Conservation (phyloP, 2,329 filamentous ascomycete genomes). For the Penicillium italicum region DNA sequence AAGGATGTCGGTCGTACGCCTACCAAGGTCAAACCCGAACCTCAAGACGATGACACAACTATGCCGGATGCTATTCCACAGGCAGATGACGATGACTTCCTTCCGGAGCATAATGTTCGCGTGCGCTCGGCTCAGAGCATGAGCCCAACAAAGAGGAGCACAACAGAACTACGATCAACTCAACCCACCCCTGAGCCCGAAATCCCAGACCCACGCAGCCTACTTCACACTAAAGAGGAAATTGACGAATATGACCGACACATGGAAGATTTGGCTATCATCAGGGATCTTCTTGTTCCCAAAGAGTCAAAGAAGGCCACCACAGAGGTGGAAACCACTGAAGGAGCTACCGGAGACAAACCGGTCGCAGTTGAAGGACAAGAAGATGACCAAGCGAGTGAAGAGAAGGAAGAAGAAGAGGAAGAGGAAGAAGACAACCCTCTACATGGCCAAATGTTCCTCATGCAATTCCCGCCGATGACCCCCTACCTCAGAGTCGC, state of each 20-base stretch:
- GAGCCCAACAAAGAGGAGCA: slow-evolving; percentile 18
- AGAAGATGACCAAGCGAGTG: slow-evolving; percentile 12
- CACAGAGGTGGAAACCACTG: slow-evolving; percentile 5
- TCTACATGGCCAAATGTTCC: slow-evolving; percentile 55
- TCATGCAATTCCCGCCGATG: slow-evolving; percentile 62
- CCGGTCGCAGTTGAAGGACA: slow-evolving; percentile 13
- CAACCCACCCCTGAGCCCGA: slow-evolving; percentile 24
- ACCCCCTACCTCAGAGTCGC: slow-evolving; percentile 54
- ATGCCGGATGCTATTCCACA: slow-evolving; percentile 36
- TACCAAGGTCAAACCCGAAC: slow-evolving; percentile 51
- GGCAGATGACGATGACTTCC: slow-evolving; percentile 32
- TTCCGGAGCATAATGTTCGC: slow-evolving; percentile 35
- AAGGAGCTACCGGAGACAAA: slow-evolving; percentile 13
- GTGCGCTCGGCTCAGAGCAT: slow-evolving; percentile 24
- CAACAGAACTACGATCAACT: slow-evolving; percentile 13
- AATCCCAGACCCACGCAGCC: slow-evolving; percentile 23
- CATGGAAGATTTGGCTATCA: slow-evolving; percentile 37
- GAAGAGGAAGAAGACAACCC: slow-evolving; percentile 28
- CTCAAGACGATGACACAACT: slow-evolving; percentile 46
- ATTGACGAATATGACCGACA: slow-evolving; percentile 44
- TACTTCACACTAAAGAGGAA: slow-evolving; percentile 42
- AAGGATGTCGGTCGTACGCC: slow-evolving; percentile 31
- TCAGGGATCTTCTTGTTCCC: slow-evolving; percentile 37
- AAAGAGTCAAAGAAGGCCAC: slow-evolving; percentile 23
- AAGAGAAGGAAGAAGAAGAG: slow-evolving; percentile 17